Percentiles rank a stretch among this genome's conserved stretches.
Conservation (phyloP, 352 stramenopile genomes). For the Blastocystis sp. region DNA sequence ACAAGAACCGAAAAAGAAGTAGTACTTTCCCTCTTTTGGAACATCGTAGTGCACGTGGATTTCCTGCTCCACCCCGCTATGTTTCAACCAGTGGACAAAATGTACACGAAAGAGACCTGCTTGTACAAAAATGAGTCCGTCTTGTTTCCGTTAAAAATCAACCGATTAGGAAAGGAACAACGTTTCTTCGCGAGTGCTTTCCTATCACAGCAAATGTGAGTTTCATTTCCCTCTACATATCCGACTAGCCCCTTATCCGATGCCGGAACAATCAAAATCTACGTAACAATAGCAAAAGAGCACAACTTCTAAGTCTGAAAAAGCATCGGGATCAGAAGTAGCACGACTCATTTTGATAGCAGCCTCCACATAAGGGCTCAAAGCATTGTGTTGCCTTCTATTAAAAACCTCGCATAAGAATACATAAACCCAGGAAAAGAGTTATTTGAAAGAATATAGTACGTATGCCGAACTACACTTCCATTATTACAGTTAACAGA, state of each 20-base stretch:
- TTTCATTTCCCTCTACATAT: neutral
- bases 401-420: neutral
- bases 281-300: neutral
- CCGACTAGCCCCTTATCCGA: neutral
- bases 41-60: neutral
- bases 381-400: neutral
- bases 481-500: neutral
- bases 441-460: neutral
- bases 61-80: neutral
- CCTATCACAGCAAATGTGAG: neutral
- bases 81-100: neutral
- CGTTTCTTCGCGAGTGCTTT: neutral
- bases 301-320: neutral
- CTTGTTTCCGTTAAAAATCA: neutral
- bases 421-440: neutral
- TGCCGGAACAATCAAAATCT: neutral
- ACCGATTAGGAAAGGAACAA: neutral
- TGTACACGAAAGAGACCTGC: neutral
- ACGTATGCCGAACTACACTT: neutral
- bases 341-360: neutral
- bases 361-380: neutral
- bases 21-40: neutral
- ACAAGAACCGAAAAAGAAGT: neutral
- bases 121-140: neutral
- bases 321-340: neutral